phyloP scores from a whole-genome alignment of 2,329 filamentous ascomycete genomes.

The Verruconis gallopava region DNA sequence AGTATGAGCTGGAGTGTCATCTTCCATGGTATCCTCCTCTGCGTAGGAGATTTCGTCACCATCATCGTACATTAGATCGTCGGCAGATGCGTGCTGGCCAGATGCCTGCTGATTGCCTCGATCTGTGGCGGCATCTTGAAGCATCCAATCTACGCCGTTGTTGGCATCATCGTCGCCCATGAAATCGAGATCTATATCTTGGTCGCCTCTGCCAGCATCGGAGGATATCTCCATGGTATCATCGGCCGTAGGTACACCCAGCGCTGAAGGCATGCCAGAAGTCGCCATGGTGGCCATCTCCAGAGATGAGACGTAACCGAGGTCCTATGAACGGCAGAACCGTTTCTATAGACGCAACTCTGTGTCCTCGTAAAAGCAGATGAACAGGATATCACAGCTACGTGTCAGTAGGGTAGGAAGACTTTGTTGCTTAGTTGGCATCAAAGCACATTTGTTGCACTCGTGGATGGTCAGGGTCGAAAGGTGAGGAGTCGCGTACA shows the following conservation, averaged over 20 bases:
- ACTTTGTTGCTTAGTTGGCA: too few species aligned
- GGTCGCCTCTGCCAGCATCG: slow-evolving; percentile 30
- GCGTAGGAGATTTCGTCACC: slow-evolving; percentile 14
- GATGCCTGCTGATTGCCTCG: slow-evolving; percentile 11
- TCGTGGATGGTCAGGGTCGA: too few species aligned
- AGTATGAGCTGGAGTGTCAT: not conserved
- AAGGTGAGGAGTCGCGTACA: too few species aligned
- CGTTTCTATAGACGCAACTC: too few species aligned
- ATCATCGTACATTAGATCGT: slow-evolving; percentile 26
- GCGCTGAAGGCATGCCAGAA: not conserved
- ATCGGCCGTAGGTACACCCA: slow-evolving; percentile 23
- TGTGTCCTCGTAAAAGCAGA: too few species aligned
- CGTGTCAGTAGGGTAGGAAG: too few species aligned
- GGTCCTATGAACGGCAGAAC: too few species aligned
- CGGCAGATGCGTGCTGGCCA: slow-evolving; percentile 14
- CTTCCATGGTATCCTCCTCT: slow-evolving; percentile 10
- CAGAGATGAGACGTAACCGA: too few species aligned
- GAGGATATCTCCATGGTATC: slow-evolving; percentile 46
- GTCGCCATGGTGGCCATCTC: not conserved
- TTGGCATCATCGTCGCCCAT: slow-evolving; percentile 17
- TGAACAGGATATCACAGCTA: too few species aligned
- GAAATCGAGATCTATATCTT: slow-evolving; percentile 46
- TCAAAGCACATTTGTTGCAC: too few species aligned
- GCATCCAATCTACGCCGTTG: slow-evolving; percentile 42
- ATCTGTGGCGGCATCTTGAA: slow-evolving; percentile 35